Evolutionary conservation across 352 stramenopile species (phyloP), one percentile per base, ranked within the genome.

Genomic region (Phytophthora citricola): DNA sequence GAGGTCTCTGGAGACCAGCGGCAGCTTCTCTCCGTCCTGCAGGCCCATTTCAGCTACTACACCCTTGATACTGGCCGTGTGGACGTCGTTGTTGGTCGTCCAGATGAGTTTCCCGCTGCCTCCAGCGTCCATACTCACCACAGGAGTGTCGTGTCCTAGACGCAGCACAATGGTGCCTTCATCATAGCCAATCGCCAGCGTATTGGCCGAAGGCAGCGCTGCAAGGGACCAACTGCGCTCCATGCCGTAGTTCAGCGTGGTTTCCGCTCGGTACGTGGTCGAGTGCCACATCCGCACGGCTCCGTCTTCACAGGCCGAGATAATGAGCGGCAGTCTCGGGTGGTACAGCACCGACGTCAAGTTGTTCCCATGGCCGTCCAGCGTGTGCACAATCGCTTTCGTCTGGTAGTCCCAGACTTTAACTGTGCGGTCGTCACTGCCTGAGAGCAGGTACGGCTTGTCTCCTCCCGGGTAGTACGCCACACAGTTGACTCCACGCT

Each of bases 391-490:
- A 65, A 99, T 98, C n/a, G 92, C 97, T 78, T 99, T 99, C 9
- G 98, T 99, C 89, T 99, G 89, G 85, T 99, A 99, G 81, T 99
- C 98, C 97, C 98, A 99, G 64, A 99, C 98, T 70, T 99, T 99
- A 32, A 99, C 93, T 9, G 95, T 99, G 40, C 94, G 92, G 83
- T 99, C 89, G 71, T 99, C 97, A 4, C 97, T 92, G 17, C 97
- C 97, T 15, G 92, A 98, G 10, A 99, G 79, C 66, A 99, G 85
- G 79, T 99, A 99, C 6, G 98, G 98, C 71, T 99, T 99, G 76
- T 99, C 98, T 36, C 97, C 97, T 11, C 95, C 97, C 0, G 96
- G 96, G 81, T 99, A 99, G 81, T 99, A 99, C 66, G 99, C 97
- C 36, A 99, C 86, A 69, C 96, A 99, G 76, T 99, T 99, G 24